Conservation (phyloP, 305 asterid species). For the Solanum chacoense region DNA sequence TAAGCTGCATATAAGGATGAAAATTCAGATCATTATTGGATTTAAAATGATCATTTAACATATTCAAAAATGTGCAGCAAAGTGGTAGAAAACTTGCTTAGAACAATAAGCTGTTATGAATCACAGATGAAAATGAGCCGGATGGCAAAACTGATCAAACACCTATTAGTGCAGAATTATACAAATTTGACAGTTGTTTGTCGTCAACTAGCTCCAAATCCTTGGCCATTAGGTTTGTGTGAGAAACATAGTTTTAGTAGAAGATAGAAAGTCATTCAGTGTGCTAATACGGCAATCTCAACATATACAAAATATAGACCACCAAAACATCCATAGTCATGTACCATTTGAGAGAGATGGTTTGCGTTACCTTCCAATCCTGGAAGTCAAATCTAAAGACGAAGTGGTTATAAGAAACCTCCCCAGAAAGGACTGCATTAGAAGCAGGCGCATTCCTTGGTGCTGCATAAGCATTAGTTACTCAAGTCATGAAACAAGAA, state of each 20-base stretch:
- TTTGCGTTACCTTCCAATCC: slow-evolving; percentile 84
- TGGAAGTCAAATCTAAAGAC: slow-evolving; percentile 64
- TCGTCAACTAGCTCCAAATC: neutral
- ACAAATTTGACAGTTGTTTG: neutral
- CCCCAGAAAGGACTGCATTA: slow-evolving; percentile 52
- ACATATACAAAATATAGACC: neutral
- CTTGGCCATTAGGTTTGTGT: neutral
- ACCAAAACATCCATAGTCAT: neutral
- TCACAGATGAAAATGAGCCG: neutral
- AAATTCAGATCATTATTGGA: neutral
- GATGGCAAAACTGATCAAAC: neutral
- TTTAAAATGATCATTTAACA: neutral
- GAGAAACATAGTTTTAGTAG: neutral
- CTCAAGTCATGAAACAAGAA: slow-evolving; percentile 1
- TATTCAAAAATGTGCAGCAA: neutral
- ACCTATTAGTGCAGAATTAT: neutral
- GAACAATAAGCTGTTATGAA: neutral
- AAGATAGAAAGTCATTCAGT: neutral
- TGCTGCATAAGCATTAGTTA: slow-evolving; percentile 30
- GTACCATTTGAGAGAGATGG: neutral
- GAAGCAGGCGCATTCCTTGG: slow-evolving; percentile 89
- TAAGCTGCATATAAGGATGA: slow-evolving; percentile 37
- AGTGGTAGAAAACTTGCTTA: neutral
- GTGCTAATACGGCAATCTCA: neutral
- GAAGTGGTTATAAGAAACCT: slow-evolving; percentile 56